Percentiles rank a stretch among this genome's conserved stretches.
Evolutionary conservation across 371 early-diverging fungal species (phyloP).

Genomic region (Massospora cicadina): DNA sequence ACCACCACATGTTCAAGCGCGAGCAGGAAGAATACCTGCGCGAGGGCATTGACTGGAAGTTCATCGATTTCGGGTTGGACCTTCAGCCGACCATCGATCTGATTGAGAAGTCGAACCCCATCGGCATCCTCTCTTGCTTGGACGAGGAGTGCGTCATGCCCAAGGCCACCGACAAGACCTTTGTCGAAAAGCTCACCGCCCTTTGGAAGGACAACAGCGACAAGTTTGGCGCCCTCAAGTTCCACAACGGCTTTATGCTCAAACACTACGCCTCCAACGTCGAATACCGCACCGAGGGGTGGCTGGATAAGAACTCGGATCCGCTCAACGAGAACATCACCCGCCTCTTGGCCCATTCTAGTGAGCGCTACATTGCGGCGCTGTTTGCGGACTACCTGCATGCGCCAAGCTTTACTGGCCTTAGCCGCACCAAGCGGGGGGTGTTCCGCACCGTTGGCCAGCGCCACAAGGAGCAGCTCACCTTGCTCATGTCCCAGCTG

Average conservation of each 20-base stretch:
- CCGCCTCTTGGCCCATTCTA: constrained; percentile 63
- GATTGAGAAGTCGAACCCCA: constrained; percentile 93
- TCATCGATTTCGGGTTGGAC: constrained; percentile 98
- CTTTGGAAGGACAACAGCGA: constrained; percentile 75
- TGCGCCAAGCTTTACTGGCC: constrained; percentile 26
- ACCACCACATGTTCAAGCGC: constrained; percentile 99
- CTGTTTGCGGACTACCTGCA: constrained; percentile 68
- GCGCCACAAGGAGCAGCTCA: constrained; percentile 91
- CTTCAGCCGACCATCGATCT: constrained; percentile 97
- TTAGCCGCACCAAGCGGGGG: constrained; percentile 23
- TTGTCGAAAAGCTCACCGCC: constrained; percentile 80
- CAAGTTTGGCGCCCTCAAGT: constrained; percentile 77
- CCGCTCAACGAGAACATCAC: constrained; percentile 96
- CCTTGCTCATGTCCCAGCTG: constrained; percentile 76
- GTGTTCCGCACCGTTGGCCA: constrained; percentile 93
- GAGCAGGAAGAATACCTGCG: constrained; percentile 97
- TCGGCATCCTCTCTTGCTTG: constrained; percentile 92
- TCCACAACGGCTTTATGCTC: constrained; percentile 84
- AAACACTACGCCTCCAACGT: constrained; percentile 98
- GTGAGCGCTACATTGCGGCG: constrained; percentile 52
- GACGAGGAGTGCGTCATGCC: constrained; percentile 99
- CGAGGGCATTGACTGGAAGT: constrained; percentile 97
- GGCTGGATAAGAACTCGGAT: constrained; percentile 99
- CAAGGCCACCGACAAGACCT: constrained; percentile 90
- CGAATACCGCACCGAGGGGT: constrained; percentile 86